Base-by-base conservation (phyloP, 208 protist genomes). In the Phytomonas serpens region DNA sequence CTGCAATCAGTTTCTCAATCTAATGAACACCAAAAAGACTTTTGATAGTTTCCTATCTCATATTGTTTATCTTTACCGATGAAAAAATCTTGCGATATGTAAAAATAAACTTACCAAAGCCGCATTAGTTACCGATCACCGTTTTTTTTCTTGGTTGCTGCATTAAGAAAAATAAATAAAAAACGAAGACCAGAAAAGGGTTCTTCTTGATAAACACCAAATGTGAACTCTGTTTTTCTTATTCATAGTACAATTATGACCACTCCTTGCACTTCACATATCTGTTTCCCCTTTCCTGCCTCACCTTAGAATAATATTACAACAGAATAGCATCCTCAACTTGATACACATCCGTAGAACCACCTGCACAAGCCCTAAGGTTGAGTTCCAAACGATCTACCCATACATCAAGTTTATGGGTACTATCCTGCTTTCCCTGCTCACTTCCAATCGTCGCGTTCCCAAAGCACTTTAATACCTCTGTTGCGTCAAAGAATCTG, bases 331-430 rank as follows among this genome's bases (percentile, higher is more conserved):
- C 11, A 57, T 57, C 47, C 16, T 57, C 47, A 57, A 57, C 47
- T 27, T 57, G 19, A 57, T 57, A 57, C 19, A 27, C 19, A 57
- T 57, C 27, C 10, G 11, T 6, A 23, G 47, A 57, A 57, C 40
- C 7, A 11, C 19, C 19, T 6, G 47, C 11, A 27, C 2, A 6
- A 27, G 27, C 23, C 19, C 47, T 23, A 4, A 64, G 74, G 51
- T 75, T 79, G 34, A 86, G 74, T 73, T 86, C 82, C 40, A 86
- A 61, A 14, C 30, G 14, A 27, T 34, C 61, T n/a, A 79, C 64
- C 38, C 57, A 57, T n/a, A 79, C 37, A 19, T 27, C 51, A 51
- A 23, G 31, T 19, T 29, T 29, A 13, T 52, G 4, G 61, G 34
- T 67, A 29, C 30, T 29, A 63, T 61, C 52, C 40, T 64, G 73